phyloP scores from a whole-genome alignment of 2,329 filamentous ascomycete genomes.

The Diplodia corticola region DNA sequence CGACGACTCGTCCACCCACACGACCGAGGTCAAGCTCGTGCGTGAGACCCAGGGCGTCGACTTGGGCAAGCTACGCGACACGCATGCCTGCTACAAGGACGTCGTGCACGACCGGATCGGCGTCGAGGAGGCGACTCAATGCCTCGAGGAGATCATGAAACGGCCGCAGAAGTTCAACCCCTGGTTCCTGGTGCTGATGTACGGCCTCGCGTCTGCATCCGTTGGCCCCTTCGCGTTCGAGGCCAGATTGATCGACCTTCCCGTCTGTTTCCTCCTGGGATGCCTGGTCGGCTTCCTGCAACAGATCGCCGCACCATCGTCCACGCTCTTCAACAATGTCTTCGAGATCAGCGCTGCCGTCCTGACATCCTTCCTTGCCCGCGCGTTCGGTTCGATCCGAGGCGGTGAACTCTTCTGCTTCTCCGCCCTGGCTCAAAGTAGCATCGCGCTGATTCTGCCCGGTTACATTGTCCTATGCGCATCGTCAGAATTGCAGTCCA shows the following conservation, averaged over 20 bases:
- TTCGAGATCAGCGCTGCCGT: conserved; percentile 53
- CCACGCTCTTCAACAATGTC: conserved; percentile 64
- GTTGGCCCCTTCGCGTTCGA: conserved; percentile 81
- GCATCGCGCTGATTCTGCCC: conserved; percentile 52
- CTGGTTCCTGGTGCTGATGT: conserved; percentile 60
- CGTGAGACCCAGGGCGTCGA: conserved; percentile 69
- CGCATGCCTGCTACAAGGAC: conserved; percentile 77
- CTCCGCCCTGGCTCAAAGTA: conserved; percentile 52
- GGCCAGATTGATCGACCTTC: conserved; percentile 74
- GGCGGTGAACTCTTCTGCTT: conserved; percentile 51
- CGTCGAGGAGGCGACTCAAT: conserved; percentile 67
- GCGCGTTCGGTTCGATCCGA: conserved; percentile 52
- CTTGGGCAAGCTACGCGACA: conserved; percentile 70
- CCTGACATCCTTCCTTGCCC: conserved; percentile 51
- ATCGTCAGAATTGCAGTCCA: conserved; percentile 50
- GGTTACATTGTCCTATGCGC: conserved; percentile 55
- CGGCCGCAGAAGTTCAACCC: conserved; percentile 55
- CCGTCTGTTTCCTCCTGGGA: conserved; percentile 74
- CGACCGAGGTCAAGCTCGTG: conserved; percentile 77
- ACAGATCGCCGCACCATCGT: conserved; percentile 71
- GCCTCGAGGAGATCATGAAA: conserved; percentile 64
- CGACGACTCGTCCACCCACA: conserved; percentile 70
- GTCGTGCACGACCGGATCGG: conserved; percentile 76
- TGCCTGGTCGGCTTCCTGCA: conserved; percentile 73
- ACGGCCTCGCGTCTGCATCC: conserved; percentile 72